phyloP scores from a whole-genome alignment of 1,284 basidiomycete genomes.

The Bjerkandera adusta region DNA sequence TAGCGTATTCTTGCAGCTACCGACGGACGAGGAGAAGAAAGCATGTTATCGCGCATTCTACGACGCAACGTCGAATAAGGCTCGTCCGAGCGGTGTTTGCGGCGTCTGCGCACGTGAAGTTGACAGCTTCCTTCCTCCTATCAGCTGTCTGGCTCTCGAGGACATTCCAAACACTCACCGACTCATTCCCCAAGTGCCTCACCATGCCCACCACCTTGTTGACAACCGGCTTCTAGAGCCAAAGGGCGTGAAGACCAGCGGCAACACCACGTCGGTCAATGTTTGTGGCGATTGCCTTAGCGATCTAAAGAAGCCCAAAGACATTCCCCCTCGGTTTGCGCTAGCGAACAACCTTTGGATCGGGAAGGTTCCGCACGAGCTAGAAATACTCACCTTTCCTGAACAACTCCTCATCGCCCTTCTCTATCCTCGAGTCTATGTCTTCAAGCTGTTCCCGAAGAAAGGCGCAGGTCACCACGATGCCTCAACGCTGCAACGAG shows the following conservation, averaged over 20 bases:
- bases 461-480: slow-evolving; percentile 20
- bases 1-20: no score
- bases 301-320: neutral
- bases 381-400: slow-evolving; percentile 23
- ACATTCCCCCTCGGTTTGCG: slow-evolving; percentile 18
- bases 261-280: no score
- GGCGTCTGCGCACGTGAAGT: slow-evolving; percentile 8
- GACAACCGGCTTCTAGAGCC: no score
- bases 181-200: slow-evolving; percentile 1
- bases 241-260: no score
- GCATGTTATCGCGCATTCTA: slow-evolving; percentile 19
- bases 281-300: no score
- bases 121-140: neutral
- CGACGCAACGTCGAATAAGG: slow-evolving; percentile 19
- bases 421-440: slow-evolving; percentile 28
- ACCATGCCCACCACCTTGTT: slow-evolving; percentile 9
- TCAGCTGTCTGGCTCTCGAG: neutral
- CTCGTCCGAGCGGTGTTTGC: slow-evolving; percentile 17
- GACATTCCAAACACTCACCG: slow-evolving; percentile 1
- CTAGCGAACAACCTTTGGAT: slow-evolving; percentile 31
- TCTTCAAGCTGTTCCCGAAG: slow-evolving; percentile 30
- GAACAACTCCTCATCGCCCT: slow-evolving; percentile 29
- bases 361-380: slow-evolving; percentile 21
- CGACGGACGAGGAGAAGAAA: slow-evolving; percentile 10
- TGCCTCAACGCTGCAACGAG: slow-evolving; percentile 22